phyloP scores from a whole-genome alignment of 1,284 basidiomycete genomes.

The Leccinum subspadiceum region DNA sequence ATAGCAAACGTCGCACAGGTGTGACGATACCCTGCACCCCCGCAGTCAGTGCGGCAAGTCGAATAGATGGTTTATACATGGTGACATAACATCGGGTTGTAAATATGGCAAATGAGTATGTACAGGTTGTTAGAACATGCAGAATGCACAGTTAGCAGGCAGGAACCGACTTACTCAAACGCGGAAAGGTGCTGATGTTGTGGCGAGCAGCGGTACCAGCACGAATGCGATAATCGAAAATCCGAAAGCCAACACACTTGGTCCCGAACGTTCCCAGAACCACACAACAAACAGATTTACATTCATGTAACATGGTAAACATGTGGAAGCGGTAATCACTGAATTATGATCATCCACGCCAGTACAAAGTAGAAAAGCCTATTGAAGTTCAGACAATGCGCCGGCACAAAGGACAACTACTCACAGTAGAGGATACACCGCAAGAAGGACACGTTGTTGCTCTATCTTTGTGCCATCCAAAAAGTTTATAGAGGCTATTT shows the following conservation, averaged over 20 bases:
- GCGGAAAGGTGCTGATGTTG: not conserved
- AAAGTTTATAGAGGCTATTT: conserved; percentile 87
- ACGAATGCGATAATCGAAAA: not conserved
- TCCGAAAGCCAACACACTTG: not conserved
- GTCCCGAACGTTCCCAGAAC: not conserved
- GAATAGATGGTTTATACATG: not conserved
- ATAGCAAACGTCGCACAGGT: conserved; percentile 44
- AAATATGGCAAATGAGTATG: not conserved
- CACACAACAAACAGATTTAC: conserved; percentile 15
- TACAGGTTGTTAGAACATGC: not conserved
- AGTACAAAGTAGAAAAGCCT: conserved; percentile 84
- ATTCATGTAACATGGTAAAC: conserved; percentile 12
- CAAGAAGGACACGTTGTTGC: conserved; percentile 81
- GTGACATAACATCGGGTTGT: not conserved
- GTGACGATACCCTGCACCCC: not conserved
- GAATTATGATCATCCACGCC: conserved; percentile 94
- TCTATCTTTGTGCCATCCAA: conserved; percentile 91
- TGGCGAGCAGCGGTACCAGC: not conserved
- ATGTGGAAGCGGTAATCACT: conserved; percentile 39
- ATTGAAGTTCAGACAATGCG: conserved; percentile 5
- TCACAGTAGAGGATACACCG: conserved; percentile 89
- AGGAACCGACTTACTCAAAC: not conserved
- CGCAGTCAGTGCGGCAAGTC: not conserved
- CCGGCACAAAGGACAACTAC: not conserved
- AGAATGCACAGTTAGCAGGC: not conserved